A percentile compares a stretch with the other conserved stretches of the same genome.
Conservation (phyloP, 305 asterid species). For the Fraxinus latifolia region DNA sequence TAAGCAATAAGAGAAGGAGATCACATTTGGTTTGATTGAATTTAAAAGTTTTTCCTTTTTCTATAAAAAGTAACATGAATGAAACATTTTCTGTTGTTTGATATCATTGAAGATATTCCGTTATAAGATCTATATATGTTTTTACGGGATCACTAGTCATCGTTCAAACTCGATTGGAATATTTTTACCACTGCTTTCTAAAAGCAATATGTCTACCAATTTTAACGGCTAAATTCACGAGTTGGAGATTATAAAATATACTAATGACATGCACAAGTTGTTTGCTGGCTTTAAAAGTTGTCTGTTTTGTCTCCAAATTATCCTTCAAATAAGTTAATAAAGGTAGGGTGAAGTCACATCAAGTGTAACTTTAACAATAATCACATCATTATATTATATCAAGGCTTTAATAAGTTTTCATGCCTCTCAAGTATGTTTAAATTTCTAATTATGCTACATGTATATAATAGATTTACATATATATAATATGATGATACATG, state of each 20-base stretch:
- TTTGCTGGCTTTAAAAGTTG: not conserved
- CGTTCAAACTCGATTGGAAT: not conserved
- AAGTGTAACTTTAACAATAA: not conserved
- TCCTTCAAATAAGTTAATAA: not conserved
- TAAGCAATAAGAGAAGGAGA: not conserved
- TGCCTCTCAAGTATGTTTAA: not conserved
- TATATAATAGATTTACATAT: too few species aligned
- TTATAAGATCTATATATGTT: not conserved
- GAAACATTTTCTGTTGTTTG: not conserved
- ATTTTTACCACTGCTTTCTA: not conserved
- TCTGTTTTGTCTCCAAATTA: not conserved
- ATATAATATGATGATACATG: too few species aligned
- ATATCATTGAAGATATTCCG: not conserved
- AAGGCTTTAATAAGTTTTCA: not conserved
- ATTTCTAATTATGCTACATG: not conserved
- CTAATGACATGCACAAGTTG: not conserved
- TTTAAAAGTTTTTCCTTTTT: too few species aligned
- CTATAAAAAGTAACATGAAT: not conserved
- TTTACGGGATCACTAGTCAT: not conserved
- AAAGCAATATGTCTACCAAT: not conserved
- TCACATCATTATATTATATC: not conserved
- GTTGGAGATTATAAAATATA: not conserved
- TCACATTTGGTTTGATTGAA: not conserved
- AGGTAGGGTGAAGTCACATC: not conserved
- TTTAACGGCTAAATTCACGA: not conserved